phyloP scores from a whole-genome alignment of 1,284 basidiomycete genomes.

The Amylostereum areolatum region DNA sequence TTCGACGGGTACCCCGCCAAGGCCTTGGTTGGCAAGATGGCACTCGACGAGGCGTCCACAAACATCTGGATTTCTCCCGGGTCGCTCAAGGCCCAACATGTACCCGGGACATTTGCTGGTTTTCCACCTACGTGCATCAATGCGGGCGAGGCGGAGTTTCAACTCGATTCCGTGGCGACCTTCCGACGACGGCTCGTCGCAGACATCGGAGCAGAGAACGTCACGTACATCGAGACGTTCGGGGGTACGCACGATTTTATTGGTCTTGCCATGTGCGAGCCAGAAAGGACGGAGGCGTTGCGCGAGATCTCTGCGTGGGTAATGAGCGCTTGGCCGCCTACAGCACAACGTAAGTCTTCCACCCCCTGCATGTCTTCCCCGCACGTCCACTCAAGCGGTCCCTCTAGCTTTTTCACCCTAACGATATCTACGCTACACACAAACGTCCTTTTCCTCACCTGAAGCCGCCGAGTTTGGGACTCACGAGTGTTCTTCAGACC shows the following conservation, averaged over 20 bases:
- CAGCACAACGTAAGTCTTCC: too few species aligned
- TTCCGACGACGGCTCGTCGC: conserved; percentile 16
- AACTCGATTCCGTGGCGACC: conserved; percentile 38
- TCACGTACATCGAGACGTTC: conserved; percentile 40
- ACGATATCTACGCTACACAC: too few species aligned
- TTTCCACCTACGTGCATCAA: conserved; percentile 52
- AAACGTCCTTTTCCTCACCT: too few species aligned
- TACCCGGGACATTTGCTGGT: conserved; percentile 33
- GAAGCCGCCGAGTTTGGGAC: too few species aligned
- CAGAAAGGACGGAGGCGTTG: conserved; percentile 41
- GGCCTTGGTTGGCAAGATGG: conserved; percentile 39
- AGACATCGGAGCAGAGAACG: conserved; percentile 26
- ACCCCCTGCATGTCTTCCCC: too few species aligned
- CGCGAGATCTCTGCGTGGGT: conserved; percentile 45
- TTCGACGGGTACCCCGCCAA: conserved; percentile 22
- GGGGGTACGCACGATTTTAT: conserved; percentile 51
- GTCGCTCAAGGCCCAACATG: conserved; percentile 27
- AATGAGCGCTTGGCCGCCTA: too few species aligned
- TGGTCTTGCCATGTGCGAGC: conserved; percentile 42
- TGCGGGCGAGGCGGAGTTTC: conserved; percentile 45
- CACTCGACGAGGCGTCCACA: conserved; percentile 28
- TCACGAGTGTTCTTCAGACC: too few species aligned
- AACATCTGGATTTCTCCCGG: conserved; percentile 55
- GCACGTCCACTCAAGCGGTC: too few species aligned
- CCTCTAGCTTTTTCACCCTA: too few species aligned